Evolutionary conservation across 352 stramenopile species (phyloP), one percentile per base, ranked within the genome.

Genomic region (Pythium dissotocum): DNA sequence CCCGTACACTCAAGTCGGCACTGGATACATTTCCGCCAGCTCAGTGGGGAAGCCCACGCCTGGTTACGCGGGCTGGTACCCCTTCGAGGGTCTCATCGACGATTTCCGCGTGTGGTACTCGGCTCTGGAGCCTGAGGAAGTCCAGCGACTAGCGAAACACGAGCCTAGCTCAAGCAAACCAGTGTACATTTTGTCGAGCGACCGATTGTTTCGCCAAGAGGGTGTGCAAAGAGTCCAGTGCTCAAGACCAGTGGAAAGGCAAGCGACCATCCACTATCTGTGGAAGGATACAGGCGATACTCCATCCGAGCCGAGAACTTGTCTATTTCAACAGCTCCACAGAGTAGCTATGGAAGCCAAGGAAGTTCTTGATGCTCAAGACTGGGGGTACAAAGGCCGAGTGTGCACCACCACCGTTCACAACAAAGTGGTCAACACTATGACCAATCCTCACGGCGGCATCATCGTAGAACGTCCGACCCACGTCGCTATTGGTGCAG

Each of bases 31-130:
- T 8, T n/a, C 44, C 6, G 44, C 48, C 2, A 58, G 42, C 14
- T 69, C 54, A 0, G 30, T 24, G 2, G 62, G 62, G n/a, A 69
- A 69, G 16, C 62, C 55, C 12, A 53, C 40, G 1, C 1, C 53
- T 5, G 28, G 44, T 5, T 62, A 35, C n/a, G 26, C 16, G 18
- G 54, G 53, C 1, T 69, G 53, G 62, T 69, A 63, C 30, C 53
- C 53, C 4, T 69, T 69, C 62, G 44, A 59, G 16, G 62, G 62
- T 14, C 42, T 69, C 7, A 3, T 69, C 14, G 54, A 63, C 33
- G 54, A 69, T 0, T 69, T 48, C 26, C 62, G 62, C 30, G 32
- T 63, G 16, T 69, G 62, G 62, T 32, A 69, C 42, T 38, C 54
- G 0, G 62, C 53, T 0, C 12, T 69, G 1, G 44, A 42, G 13